A percentile compares a stretch with the other conserved stretches of the same genome.
These are phyloP conservation scores for Selaginella tamariscina DNA, from an alignment of 75 land plant genomes.

Conservation along the genomic window DNA sequence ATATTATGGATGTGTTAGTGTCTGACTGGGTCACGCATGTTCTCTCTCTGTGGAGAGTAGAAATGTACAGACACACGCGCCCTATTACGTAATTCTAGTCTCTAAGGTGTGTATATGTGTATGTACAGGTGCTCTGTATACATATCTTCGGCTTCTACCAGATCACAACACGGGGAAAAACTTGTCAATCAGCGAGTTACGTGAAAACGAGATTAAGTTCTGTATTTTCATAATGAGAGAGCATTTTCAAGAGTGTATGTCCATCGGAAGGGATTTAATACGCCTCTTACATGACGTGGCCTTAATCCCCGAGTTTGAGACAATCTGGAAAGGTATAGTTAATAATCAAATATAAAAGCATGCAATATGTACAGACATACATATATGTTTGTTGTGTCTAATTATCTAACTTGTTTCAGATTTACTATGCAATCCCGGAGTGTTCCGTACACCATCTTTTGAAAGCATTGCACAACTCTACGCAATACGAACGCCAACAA, in stretches of 20 bases:
- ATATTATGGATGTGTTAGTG: no score
- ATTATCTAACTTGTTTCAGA: no score
- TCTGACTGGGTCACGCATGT: no score
- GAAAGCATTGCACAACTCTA: slow-evolving; percentile 58
- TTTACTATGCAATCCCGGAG: slow-evolving; percentile 51
- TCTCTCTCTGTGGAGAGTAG: no score
- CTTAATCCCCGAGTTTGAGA: slow-evolving; percentile 58
- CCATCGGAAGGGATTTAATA: slow-evolving; percentile 74
- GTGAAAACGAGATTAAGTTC: slow-evolving; percentile 50
- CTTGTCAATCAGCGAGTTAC: slow-evolving; percentile 30
- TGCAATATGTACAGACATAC: no score
- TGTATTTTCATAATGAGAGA: slow-evolving; percentile 54
- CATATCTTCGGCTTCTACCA: slow-evolving; percentile 54
- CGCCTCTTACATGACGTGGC: slow-evolving; percentile 77
- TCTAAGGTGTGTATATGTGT: no score
- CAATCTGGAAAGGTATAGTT: slow-evolving; percentile 63
- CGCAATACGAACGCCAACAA: slow-evolving; percentile 41
- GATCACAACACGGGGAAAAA: slow-evolving; percentile 49
- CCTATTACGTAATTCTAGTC: no score
- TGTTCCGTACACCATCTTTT: slow-evolving; percentile 47
- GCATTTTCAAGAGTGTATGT: slow-evolving; percentile 49
- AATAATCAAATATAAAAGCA: no score
- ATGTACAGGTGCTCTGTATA: slow-evolving; percentile 57
- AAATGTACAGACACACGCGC: no score
- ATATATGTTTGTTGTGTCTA: no score